Evolutionary conservation across 768 basidiomycete genomes (phyloP).

Genomic region (Auricularia heimuer): DNA sequence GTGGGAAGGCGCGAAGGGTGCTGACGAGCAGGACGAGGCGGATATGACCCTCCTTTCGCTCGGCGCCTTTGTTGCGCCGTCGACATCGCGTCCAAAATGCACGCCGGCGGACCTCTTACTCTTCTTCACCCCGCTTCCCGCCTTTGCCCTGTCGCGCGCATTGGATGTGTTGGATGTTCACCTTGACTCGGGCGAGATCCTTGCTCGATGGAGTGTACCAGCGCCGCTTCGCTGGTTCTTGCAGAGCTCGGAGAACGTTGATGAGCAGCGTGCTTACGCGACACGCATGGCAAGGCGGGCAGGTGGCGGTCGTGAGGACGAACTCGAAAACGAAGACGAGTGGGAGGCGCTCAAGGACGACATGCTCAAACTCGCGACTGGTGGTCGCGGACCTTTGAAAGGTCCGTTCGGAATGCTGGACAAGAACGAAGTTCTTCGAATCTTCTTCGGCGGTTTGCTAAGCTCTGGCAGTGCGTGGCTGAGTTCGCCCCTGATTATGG

Average conservation of each 20-base stretch:
- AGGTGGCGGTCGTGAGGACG: constrained; percentile 39
- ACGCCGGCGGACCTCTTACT: constrained; percentile 62
- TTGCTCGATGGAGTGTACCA: constrained; percentile 78
- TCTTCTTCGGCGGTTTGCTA: constrained; percentile 80
- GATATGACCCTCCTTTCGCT: constrained; percentile 76
- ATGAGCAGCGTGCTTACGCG: constrained; percentile 76
- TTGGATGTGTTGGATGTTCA: constrained; percentile 92
- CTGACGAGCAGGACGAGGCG: constrained; percentile 58
- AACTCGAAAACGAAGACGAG: constrained; percentile 52
- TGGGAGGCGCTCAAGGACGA: constrained; percentile 87
- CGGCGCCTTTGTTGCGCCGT: constrained; percentile 68
- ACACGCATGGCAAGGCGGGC: constrained; percentile 72
- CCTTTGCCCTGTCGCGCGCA: constrained; percentile 64
- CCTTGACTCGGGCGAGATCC: constrained; percentile 85
- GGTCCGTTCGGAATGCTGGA: constrained; percentile 76
- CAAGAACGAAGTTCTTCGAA: constrained; percentile 59
- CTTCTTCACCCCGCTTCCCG: constrained; percentile 74
- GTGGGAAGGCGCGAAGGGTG: constrained; percentile 40
- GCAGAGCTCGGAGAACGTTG: constrained; percentile 52
- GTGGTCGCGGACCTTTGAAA: constrained; percentile 49
- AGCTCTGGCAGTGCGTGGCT: constrained; percentile 73
- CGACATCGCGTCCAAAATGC: constrained; percentile 44
- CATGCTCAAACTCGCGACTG: constrained; percentile 71
- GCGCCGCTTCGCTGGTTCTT: constrained; percentile 87
- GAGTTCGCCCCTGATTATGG: not conserved